Percentiles rank a stretch among this genome's conserved stretches.
Evolutionary conservation across 2,329 filamentous ascomycete species (phyloP).

Genomic region (Diaporthe caulivora): DNA sequence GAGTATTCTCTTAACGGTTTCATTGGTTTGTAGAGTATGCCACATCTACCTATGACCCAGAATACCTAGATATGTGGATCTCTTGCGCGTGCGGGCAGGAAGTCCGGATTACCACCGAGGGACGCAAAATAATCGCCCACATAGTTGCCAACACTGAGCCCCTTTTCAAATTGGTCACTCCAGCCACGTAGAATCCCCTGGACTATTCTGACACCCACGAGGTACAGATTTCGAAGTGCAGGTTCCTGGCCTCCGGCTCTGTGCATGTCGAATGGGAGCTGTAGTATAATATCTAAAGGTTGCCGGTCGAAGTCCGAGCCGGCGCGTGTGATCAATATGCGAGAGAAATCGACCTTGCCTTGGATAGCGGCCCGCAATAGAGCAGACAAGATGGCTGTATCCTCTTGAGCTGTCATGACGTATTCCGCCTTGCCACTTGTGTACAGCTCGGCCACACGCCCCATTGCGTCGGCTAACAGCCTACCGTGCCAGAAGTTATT

Average conservation of each 20-base stretch:
- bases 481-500: neutral
- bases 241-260: neutral
- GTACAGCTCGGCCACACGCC: neutral
- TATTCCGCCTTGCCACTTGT: neutral
- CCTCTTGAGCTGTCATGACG: neutral
- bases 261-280: neutral
- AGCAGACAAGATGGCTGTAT: neutral
- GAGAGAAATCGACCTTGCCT: neutral
- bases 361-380: neutral
- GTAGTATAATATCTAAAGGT: neutral
- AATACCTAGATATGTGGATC: too few relatives aligned
- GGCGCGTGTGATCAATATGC: neutral
- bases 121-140: neutral
- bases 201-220: neutral
- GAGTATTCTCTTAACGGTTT: too few relatives aligned
- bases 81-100: too few relatives aligned
- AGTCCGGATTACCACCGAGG: neutral
- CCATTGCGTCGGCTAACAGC: neutral
- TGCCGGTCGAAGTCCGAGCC: neutral
- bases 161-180: neutral
- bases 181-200: neutral
- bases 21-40: too few relatives aligned
- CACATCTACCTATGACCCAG: too few relatives aligned
- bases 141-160: neutral
- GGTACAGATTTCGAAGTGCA: neutral